A percentile compares a stretch with the other conserved stretches of the same genome.
Evolutionary conservation across 2,329 filamentous ascomycete genomes (phyloP).

Genomic region (Cladosporium sp.): DNA sequence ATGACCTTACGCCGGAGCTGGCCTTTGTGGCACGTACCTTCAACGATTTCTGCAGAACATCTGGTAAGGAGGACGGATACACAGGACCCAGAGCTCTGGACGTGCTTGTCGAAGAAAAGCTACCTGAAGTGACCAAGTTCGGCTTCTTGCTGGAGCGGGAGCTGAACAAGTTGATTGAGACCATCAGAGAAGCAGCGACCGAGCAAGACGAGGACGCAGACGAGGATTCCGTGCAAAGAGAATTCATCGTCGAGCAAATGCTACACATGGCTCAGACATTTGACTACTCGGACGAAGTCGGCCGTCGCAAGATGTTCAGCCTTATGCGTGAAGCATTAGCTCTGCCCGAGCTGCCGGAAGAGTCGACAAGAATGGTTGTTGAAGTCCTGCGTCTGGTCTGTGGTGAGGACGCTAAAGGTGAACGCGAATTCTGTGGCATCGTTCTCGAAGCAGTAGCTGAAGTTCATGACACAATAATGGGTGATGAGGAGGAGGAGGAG

Average conservation of each 20-base stretch:
- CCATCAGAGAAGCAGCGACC: constrained; percentile 53
- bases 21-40: constrained; percentile 88
- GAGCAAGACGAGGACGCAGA: constrained; percentile 63
- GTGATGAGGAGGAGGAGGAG: constrained; percentile 59
- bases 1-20: constrained; percentile 76
- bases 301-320: constrained; percentile 91
- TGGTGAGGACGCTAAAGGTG: constrained; percentile 66
- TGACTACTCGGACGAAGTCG: constrained; percentile 97
- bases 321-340: constrained; percentile 81
- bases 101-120: constrained; percentile 81
- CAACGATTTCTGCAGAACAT: constrained; percentile 82
- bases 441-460: constrained; percentile 93
- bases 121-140: constrained; percentile 89
- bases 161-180: constrained; percentile 63
- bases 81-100: constrained; percentile 66
- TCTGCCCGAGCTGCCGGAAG: constrained; percentile 82
- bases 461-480: constrained; percentile 86
- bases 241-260: constrained; percentile 94
- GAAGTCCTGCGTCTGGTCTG: constrained; percentile 80
- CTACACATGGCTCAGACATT: constrained; percentile 87
- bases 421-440: constrained; percentile 77
- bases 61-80: constrained; percentile 44
- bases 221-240: constrained; percentile 81
- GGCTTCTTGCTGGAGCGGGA: constrained; percentile 83
- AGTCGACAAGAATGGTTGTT: constrained; percentile 82